Evolutionary conservation across 371 early-diverging fungal genomes (phyloP).

Genomic region (Aphelidium insulamus): DNA sequence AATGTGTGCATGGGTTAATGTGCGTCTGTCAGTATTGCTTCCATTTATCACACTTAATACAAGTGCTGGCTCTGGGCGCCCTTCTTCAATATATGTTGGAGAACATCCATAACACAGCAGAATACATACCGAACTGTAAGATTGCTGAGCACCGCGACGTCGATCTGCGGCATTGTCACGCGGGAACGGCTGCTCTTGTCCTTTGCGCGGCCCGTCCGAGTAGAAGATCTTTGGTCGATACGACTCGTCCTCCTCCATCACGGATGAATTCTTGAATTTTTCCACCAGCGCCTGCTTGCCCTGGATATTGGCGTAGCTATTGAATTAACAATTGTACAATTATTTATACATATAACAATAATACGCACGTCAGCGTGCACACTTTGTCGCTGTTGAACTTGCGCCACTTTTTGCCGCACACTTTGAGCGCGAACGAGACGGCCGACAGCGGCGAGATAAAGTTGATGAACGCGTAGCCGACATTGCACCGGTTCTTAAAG

Average conservation of each 20-base stretch:
- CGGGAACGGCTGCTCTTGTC: slow-evolving; percentile 41
- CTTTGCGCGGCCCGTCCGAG: slow-evolving; percentile 26
- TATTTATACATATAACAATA: too few species aligned
- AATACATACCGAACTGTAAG: too few species aligned
- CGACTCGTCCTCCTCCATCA: slow-evolving; percentile 45
- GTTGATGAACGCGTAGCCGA: slow-evolving; percentile 79
- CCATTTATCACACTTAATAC: too few species aligned
- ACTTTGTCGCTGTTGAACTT: slow-evolving; percentile 71
- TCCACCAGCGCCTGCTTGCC: slow-evolving; percentile 51
- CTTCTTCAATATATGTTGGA: too few species aligned
- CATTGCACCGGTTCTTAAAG: slow-evolving; percentile 64
- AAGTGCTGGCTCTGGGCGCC: too few species aligned
- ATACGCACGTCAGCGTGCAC: slow-evolving; percentile 50
- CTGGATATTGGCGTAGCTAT: slow-evolving; percentile 79
- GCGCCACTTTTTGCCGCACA: slow-evolving; percentile 62
- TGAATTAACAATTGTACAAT: too few species aligned
- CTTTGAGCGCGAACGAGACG: slow-evolving; percentile 39
- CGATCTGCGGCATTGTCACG: too few species aligned
- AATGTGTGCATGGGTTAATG: too few species aligned
- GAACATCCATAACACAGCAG: too few species aligned
- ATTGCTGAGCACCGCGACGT: too few species aligned
- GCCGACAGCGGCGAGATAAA: too few species aligned
- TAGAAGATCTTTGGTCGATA: slow-evolving; percentile 56
- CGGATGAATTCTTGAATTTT: slow-evolving; percentile 63
- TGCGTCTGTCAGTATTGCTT: too few species aligned